Conservation (phyloP, 192 early-diverging fungal genomes). For the Linnemannia exigua region DNA sequence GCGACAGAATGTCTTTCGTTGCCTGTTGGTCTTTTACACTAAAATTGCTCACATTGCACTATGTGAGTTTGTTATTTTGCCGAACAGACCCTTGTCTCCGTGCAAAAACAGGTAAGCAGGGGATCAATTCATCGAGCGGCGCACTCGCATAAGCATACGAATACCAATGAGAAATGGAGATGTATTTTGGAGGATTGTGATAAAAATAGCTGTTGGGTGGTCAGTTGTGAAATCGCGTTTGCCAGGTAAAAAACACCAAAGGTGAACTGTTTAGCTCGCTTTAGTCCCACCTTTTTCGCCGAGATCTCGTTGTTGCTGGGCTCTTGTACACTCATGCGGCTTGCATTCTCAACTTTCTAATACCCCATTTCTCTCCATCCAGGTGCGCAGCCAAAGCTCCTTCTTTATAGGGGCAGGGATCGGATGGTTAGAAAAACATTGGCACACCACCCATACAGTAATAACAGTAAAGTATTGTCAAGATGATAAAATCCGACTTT, state of each 20-base stretch:
- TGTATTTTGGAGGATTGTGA: slow-evolving; percentile 9
- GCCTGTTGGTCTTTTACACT: not conserved
- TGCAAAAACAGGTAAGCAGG: not conserved
- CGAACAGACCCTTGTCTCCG: not conserved
- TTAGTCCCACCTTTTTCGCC: not conserved
- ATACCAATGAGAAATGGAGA: not conserved
- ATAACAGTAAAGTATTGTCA: not conserved
- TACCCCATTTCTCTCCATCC: not conserved
- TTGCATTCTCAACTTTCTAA: not conserved
- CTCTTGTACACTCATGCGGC: not conserved
- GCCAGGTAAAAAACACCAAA: not conserved
- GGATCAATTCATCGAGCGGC: not conserved
- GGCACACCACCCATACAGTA: not conserved
- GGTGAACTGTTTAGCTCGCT: not conserved
- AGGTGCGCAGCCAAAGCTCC: slow-evolving; percentile 4
- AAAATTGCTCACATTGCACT: not conserved
- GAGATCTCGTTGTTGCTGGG: not conserved
- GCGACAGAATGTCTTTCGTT: not conserved
- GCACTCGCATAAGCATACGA: not conserved
- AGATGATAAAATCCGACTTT: not conserved
- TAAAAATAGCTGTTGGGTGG: not conserved
- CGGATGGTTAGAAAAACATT: not conserved
- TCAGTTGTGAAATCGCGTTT: slow-evolving; percentile 4
- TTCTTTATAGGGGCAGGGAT: not conserved
- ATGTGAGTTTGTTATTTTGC: not conserved